These are phyloP conservation scores for Exophiala bonariae DNA, from an alignment of 2,329 filamentous ascomycete species.

Conservation along the genomic window DNA sequence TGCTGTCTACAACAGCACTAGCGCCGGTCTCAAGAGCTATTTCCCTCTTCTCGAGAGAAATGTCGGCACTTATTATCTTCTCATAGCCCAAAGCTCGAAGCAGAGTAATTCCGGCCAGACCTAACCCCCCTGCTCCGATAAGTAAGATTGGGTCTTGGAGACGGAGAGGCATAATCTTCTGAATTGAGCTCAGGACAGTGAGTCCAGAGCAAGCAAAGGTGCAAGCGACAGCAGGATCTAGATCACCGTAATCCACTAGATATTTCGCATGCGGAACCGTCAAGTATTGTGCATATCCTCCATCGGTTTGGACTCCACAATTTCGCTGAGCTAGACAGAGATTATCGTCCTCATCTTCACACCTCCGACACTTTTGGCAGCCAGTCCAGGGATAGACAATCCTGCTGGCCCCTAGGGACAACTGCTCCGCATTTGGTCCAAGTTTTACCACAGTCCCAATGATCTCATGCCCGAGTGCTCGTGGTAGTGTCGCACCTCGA, in stretches of 20 bases:
- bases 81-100: slow-evolving; percentile 13
- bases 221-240: neutral
- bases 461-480: slow-evolving; percentile 60
- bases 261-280: slow-evolving; percentile 19
- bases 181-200: slow-evolving; percentile 11
- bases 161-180: slow-evolving; percentile 12
- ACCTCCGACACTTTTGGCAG: slow-evolving; percentile 9
- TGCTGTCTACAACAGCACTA: slow-evolving; percentile 6
- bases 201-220: slow-evolving; percentile 10
- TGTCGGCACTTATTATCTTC: slow-evolving; percentile 15
- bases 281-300: slow-evolving; percentile 16
- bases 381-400: slow-evolving; percentile 15
- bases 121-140: slow-evolving; percentile 13
- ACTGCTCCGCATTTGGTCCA: slow-evolving; percentile 2
- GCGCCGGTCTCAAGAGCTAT: slow-evolving; percentile 15
- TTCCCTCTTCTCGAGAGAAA: slow-evolving; percentile 9
- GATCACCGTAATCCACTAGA: slow-evolving; percentile 12
- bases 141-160: slow-evolving; percentile 12
- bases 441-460: slow-evolving; percentile 53
- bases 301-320: slow-evolving; percentile 2
- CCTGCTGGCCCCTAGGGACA: neutral
- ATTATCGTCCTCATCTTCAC: slow-evolving; percentile 13
- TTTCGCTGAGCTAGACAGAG: slow-evolving; percentile 4
- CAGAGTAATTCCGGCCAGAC: slow-evolving; percentile 15
- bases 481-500: slow-evolving; percentile 44